Evolutionary conservation across 495 filamentous ascomycete genomes (phyloP), one percentile per base, ranked within the genome.

Genomic region (Xylaria castorea): DNA sequence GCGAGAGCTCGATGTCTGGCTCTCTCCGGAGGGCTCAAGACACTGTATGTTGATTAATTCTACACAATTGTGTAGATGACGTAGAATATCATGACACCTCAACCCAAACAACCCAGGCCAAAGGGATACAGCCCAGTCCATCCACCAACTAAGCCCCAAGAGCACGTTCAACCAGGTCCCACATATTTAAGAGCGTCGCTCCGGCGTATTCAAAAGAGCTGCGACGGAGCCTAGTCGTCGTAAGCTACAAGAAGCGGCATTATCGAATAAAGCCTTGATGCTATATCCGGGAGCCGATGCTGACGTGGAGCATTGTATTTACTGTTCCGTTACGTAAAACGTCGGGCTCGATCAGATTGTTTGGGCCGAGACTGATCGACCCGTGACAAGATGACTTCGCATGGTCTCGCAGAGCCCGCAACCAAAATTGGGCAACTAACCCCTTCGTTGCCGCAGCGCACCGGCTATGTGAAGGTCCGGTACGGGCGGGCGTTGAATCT

Each of bases 401-500:
- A 70, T 63, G 2, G 44, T 62, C 57, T 61, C 42, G 27, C 68
- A 72, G 70, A 72, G 53, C n/a, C 70, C 70, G 51, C 70, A 72
- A 60, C 44, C 50, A 18, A 66, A 40, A 32, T 40, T n/a, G 36
- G 63, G 63, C 70, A 72, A 72, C 70, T 72, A 78, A 42, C 74
- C 63, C 27, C 78, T 71, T n/a, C 78, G 74, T 32, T 73, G 71
- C 34, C 60, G 67, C 32, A 79, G 60, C 1, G 65, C 70, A 1
- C 78, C 78, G 8, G 73, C 63, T 34, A 79, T 78, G 25, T 63
- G 75, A 1, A 80, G 38, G 6, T 83, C 77, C 66, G 80, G 77
- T 22, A 85, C 67, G 0, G 79, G 75, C 16, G 84, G 84, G 27
- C 85, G 75, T 62, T 83, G 81, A 58, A 86, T 81, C 62, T 87